These are phyloP conservation scores for Spathaspora sp. DNA, from an alignment of 1,139 yeast genomes.

Conservation along the genomic window DNA sequence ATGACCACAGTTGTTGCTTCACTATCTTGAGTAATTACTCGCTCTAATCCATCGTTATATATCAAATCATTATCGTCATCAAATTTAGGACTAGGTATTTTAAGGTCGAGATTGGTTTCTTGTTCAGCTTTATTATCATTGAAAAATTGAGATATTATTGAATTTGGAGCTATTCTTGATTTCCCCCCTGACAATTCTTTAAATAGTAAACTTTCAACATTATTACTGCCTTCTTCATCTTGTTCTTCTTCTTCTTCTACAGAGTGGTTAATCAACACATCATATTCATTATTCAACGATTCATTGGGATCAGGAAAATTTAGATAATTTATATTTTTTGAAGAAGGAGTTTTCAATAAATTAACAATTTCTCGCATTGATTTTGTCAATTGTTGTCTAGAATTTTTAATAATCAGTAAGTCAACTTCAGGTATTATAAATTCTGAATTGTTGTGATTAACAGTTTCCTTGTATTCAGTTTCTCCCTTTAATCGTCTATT, in stretches of 20 bases:
- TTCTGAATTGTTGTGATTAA: not conserved
- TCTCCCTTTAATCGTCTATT: conserved; percentile 13
- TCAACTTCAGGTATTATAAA: conserved; percentile 38
- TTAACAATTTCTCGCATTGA: conserved; percentile 45
- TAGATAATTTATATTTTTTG: conserved; percentile 18
- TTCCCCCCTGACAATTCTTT: conserved; percentile 3
- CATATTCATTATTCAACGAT: conserved; percentile 17
- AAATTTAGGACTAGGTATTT: conserved; percentile 2
- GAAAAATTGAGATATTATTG: conserved; percentile 13
- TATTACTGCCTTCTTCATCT: conserved; percentile 4
- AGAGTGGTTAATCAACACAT: conserved; percentile 16
- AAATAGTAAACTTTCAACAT: conserved; percentile 6
- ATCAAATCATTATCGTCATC: conserved; percentile 5
- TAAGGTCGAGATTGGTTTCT: not conserved
- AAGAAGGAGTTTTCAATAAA: conserved; percentile 37
- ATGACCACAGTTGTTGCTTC: conserved; percentile 7
- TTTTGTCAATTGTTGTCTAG: conserved; percentile 38
- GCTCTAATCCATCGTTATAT: conserved; percentile 2
- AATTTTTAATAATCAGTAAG: conserved; percentile 35
- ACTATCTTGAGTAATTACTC: conserved; percentile 3
- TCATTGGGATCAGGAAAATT: conserved; percentile 20
- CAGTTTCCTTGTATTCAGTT: not conserved
- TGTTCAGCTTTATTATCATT: conserved; percentile 5
- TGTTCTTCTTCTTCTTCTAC: not conserved
- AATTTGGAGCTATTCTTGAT: not conserved